A percentile compares a stretch with the other conserved stretches of the same genome.
Evolutionary conservation across 2,329 filamentous ascomycete genomes (phyloP).

Genomic region (Lomentospora prolificans): DNA sequence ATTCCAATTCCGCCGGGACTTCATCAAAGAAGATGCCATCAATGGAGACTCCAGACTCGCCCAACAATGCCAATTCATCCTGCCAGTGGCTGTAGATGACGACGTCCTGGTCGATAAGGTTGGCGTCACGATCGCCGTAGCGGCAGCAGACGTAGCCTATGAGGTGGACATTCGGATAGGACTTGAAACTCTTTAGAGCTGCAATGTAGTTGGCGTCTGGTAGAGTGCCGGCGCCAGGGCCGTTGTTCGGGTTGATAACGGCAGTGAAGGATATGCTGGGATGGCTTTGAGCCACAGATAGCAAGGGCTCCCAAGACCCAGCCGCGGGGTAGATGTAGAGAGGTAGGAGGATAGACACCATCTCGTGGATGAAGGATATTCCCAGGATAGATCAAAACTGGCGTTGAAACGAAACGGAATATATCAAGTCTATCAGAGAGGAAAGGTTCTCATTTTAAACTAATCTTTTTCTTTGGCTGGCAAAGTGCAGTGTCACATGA

Average conservation of each 20-base stretch:
- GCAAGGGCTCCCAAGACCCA: constrained; percentile 19
- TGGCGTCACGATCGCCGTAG: constrained; percentile 16
- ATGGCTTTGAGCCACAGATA: constrained; percentile 14
- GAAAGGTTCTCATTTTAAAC: neutral
- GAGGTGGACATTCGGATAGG: constrained; percentile 16
- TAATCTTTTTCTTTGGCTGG: no score
- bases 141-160: constrained; percentile 22
- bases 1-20: constrained; percentile 22
- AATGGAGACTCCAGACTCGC: constrained; percentile 21
- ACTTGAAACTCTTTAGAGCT: constrained; percentile 15
- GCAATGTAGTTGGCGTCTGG: constrained; percentile 20
- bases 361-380: neutral
- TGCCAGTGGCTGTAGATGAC: constrained; percentile 33
- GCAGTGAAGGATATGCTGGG: constrained; percentile 18
- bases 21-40: constrained; percentile 40
- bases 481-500: no score
- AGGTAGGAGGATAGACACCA: constrained; percentile 19
- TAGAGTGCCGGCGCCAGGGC: constrained; percentile 16
- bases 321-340: constrained; percentile 24
- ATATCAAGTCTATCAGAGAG: neutral
- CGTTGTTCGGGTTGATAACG: constrained; percentile 22
- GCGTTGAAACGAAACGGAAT: neutral
- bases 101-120: constrained; percentile 25
- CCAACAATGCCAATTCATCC: constrained; percentile 14
- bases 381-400: neutral